Conservation (phyloP, 177 flowering plant genomes). For the Tripterygium wilfordii region DNA sequence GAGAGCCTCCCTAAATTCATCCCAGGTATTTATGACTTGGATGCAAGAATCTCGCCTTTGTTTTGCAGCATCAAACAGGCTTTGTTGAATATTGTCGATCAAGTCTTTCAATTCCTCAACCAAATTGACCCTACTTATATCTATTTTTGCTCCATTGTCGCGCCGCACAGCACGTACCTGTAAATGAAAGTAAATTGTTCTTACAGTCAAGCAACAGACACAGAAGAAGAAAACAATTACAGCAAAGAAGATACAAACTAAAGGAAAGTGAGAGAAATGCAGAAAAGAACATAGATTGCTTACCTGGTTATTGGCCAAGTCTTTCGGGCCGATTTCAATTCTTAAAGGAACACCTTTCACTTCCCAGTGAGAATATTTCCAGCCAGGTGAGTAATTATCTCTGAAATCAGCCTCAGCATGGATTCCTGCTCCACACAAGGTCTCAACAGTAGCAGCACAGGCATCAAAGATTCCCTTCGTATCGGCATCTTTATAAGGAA, state of each 20-base stretch:
- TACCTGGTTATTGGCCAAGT: conserved; percentile 83
- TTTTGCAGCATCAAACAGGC: conserved; percentile 68
- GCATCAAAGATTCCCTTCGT: conserved; percentile 75
- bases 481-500: conserved; percentile 83
- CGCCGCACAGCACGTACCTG: conserved; percentile 93
- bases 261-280: background rate
- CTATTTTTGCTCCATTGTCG: conserved; percentile 67
- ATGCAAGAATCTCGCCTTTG: conserved; percentile 74
- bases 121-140: conserved; percentile 52
- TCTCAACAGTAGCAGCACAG: conserved; percentile 58
- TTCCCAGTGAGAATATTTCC: conserved; percentile 99
- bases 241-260: background rate
- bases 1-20: conserved; percentile 64
- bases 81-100: conserved; percentile 59
- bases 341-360: conserved; percentile 95
- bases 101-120: conserved; percentile 50
- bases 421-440: conserved; percentile 58
- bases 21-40: conserved; percentile 53
- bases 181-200: too few relatives aligned
- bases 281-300: background rate
- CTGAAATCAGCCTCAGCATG: conserved; percentile 72
- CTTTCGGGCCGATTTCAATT: conserved; percentile 95
- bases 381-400: conserved; percentile 93
- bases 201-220: background rate
- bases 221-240: background rate